These are phyloP conservation scores for Pseudonitzschia pungens DNA, from an alignment of 108 stramenopile species.

Conservation along the genomic window DNA sequence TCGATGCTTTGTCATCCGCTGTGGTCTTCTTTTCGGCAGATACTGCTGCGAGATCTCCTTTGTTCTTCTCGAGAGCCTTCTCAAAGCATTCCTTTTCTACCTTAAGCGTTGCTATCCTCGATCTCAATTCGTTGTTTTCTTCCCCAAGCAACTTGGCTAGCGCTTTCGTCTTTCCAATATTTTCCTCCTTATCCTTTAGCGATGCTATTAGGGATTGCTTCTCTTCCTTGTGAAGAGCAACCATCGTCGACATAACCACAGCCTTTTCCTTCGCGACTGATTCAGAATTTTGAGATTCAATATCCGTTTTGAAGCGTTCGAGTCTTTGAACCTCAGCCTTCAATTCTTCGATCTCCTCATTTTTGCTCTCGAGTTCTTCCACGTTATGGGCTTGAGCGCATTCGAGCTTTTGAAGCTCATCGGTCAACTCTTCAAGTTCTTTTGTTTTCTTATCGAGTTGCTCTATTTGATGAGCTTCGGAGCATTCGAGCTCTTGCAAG, in stretches of 20 bases:
- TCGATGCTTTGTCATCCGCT: neutral
- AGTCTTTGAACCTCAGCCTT: neutral
- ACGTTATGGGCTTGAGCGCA: neutral
- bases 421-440: neutral
- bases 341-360: neutral
- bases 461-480: neutral
- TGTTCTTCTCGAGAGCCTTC: neutral
- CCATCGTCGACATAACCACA: neutral
- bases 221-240: neutral
- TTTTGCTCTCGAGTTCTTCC: neutral
- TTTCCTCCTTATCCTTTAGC: neutral
- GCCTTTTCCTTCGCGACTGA: neutral
- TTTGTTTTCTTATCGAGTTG: neutral
- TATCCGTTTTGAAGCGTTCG: neutral
- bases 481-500: neutral
- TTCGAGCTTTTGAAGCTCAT: neutral
- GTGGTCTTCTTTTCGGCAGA: constrained; percentile 4
- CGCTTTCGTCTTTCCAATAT: neutral
- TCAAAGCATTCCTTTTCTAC: neutral
- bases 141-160: neutral
- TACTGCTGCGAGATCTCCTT: neutral
- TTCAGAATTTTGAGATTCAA: neutral
- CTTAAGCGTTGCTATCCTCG: neutral
- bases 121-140: neutral
- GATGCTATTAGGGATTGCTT: neutral